A percentile compares a stretch with the other conserved stretches of the same genome.
phyloP scores from a whole-genome alignment of 495 filamentous ascomycete species.

The Talaromyces borbonicus region DNA sequence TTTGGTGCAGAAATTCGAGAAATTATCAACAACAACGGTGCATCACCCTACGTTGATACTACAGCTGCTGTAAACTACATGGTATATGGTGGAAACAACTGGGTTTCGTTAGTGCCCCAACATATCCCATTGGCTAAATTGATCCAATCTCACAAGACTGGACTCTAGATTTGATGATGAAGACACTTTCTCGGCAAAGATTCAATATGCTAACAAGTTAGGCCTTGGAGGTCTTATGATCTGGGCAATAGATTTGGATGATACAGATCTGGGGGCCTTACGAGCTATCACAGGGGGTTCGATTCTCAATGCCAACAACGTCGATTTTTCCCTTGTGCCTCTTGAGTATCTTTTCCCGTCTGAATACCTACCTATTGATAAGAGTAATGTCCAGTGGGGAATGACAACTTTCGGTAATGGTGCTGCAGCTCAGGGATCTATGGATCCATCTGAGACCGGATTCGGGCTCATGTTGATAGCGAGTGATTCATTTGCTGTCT shows the following conservation, averaged over 20 bases:
- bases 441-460: background rate
- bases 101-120: slow-evolving; percentile 14
- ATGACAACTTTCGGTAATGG: background rate
- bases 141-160: slow-evolving; percentile 31
- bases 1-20: slow-evolving; percentile 24
- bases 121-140: slow-evolving; percentile 7
- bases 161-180: slow-evolving; percentile 25
- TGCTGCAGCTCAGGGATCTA: background rate
- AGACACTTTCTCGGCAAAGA: slow-evolving; percentile 27
- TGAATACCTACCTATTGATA: background rate
- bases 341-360: background rate
- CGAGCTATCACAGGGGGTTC: background rate
- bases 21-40: background rate
- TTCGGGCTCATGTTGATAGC: background rate
- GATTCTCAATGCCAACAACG: background rate
- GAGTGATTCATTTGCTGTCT: background rate
- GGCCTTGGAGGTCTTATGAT: slow-evolving; percentile 30
- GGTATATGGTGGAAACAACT: slow-evolving; percentile 25
- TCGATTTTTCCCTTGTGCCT: background rate
- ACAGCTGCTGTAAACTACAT: slow-evolving; percentile 24
- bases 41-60: background rate
- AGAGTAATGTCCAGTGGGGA: background rate
- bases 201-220: slow-evolving; percentile 21
- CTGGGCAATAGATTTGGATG: slow-evolving; percentile 25
- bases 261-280: background rate